Conservation (phyloP, 1,139 yeast species). For the Geotrichum australiense region DNA sequence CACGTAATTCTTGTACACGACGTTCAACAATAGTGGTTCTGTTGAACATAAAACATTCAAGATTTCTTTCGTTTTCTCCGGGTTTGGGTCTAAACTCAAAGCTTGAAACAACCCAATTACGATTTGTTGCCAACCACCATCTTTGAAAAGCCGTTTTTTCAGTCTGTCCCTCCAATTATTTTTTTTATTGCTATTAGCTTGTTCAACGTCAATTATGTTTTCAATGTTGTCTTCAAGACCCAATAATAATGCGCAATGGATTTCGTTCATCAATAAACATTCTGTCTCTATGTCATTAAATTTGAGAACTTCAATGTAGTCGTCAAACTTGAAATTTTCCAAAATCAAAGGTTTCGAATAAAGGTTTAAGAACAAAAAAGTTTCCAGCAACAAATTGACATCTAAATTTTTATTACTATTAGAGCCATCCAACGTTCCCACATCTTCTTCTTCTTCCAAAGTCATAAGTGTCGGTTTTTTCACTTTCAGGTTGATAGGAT, state of each 20-base stretch:
- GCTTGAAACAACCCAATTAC: slow-evolving; percentile 62
- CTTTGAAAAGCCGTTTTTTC: slow-evolving; percentile 64
- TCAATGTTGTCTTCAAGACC: slow-evolving; percentile 21
- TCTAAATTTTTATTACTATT: too few relatives aligned
- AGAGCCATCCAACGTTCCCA: too few relatives aligned
- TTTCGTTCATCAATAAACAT: slow-evolving; percentile 58
- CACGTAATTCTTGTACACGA: slow-evolving; percentile 38
- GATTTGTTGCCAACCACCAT: slow-evolving; percentile 81
- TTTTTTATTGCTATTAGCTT: slow-evolving; percentile 23
- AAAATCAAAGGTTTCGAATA: slow-evolving; percentile 57
- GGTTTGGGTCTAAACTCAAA: slow-evolving; percentile 52
- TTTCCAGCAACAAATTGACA: slow-evolving; percentile 40
- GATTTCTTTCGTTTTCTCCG: slow-evolving; percentile 41
- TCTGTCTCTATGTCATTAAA: slow-evolving; percentile 41
- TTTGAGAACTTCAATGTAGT: slow-evolving; percentile 57
- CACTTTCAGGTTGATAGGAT: slow-evolving; percentile 18
- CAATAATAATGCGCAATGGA: slow-evolving; percentile 52
- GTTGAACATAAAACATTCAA: slow-evolving; percentile 53
- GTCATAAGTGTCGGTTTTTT: slow-evolving; percentile 11
- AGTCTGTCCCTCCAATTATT: slow-evolving; percentile 66
- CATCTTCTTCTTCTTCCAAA: background rate
- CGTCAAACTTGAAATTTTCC: slow-evolving; percentile 76
- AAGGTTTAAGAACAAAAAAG: slow-evolving; percentile 70
- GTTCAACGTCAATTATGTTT: slow-evolving; percentile 18
- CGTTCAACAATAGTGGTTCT: slow-evolving; percentile 44